A percentile compares a stretch with the other conserved stretches of the same genome.
phyloP scores from a whole-genome alignment of 2,329 filamentous ascomycete genomes.

The Colletotrichum tabaci region DNA sequence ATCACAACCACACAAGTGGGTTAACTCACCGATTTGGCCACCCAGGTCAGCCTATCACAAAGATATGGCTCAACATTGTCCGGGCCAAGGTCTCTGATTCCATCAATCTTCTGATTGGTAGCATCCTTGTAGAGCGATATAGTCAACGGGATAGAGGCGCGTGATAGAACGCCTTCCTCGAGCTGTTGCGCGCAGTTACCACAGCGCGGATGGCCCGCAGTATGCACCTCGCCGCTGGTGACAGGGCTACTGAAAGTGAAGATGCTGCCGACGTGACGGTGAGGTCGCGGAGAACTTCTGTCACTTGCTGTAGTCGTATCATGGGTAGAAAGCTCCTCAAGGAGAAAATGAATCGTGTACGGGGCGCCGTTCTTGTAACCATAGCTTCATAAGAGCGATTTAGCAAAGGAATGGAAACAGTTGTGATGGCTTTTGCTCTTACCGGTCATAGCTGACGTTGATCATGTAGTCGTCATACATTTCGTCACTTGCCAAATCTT shows the following conservation, averaged over 20 bases:
- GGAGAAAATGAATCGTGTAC: not conserved
- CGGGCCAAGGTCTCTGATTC: not conserved
- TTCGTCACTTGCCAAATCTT: not conserved
- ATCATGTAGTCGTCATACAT: not conserved
- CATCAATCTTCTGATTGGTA: not conserved
- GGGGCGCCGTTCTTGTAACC: slow-evolving; percentile 1
- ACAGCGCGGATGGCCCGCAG: not conserved
- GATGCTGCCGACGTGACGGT: not conserved
- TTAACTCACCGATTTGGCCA: not conserved
- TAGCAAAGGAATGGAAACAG: not conserved
- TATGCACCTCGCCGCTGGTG: not conserved
- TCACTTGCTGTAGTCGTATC: not conserved
- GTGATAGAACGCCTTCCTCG: not conserved
- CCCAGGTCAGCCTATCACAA: not conserved
- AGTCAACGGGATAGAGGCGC: not conserved
- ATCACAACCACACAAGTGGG: not conserved
- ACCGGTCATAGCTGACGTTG: not conserved
- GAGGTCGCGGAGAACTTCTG: not conserved
- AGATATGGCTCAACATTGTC: not conserved
- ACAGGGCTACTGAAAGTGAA: not conserved
- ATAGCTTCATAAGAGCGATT: not conserved
- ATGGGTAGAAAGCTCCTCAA: not conserved
- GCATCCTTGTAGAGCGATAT: not conserved
- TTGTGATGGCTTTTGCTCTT: not conserved
- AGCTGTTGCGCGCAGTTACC: not conserved